Evolutionary conservation across 2,329 filamentous ascomycete genomes (phyloP), one percentile per base, ranked within the genome.

Genomic region (Diatrype stigma): DNA sequence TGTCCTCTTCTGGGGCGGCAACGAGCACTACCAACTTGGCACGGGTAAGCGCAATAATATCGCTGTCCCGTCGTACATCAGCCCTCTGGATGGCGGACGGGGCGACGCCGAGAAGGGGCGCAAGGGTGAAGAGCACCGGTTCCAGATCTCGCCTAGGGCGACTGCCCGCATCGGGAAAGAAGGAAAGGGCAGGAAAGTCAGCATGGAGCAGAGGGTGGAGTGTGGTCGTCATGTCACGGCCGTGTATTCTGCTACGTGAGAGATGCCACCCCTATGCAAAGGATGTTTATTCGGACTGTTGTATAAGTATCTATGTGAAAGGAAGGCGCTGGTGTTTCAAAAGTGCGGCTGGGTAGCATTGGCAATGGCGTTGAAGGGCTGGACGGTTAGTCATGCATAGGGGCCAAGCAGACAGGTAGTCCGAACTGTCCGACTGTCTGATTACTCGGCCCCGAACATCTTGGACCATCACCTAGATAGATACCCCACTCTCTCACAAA

Each of bases 1-100:
- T 66, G 85, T 92, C 28, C 68, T 97, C 1, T 95, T 90, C 76
- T 99, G 92, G 90, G 94, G 94, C 55, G 90, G 90, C 48, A 99
- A 97, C 63, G 92, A 97, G 72, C 82, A 86, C 66, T 96, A 88
- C 69, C 94, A 99, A 71, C 81, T 99, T 23, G 94, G 94, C 12
- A 96, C 88, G 1, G 92, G 94, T 26, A 95, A 88, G 75, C 76
- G 93, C 55, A 94, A 83, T 63, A 97, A 97, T 64, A 65, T 88
- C 10, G 81, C 82, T 48, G 77, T 79, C 12, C 94, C 94, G 1
- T 77, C 79, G 2, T 93, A 96, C 65, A 90, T 96, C 48, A 82
- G 84, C 30, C 87, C 90, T 14, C 69, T 93, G 40, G 90, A 96
- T 12, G 79, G 79, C 12, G 65, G 64, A 3, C 60, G 65, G 45